Conservation (phyloP, 2,329 filamentous ascomycete species). For the Coniochaeta prunicola region DNA sequence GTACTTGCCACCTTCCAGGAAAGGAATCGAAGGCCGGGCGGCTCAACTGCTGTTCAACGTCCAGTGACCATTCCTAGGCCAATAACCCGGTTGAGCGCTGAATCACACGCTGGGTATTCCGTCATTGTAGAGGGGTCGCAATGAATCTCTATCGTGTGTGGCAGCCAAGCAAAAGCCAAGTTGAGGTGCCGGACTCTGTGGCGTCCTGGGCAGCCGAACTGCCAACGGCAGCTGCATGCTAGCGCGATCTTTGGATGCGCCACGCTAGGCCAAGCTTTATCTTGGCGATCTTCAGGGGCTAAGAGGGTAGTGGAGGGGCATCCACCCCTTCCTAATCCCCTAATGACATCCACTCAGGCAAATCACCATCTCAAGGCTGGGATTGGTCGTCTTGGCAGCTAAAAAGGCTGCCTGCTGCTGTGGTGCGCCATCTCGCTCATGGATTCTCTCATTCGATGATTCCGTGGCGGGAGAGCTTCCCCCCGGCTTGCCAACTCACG, state of each 20-base stretch:
- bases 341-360: neutral
- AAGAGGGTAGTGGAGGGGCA: neutral
- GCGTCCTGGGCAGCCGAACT: neutral
- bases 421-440: neutral
- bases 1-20: neutral
- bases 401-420: neutral
- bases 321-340: too few relatives aligned
- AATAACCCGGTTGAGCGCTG: neutral
- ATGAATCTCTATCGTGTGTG: neutral
- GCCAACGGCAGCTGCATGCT: neutral
- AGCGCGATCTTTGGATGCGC: neutral
- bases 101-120: neutral
- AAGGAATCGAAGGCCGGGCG: neutral
- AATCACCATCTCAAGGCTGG: neutral
- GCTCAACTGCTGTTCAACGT: neutral
- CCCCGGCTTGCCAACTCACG: neutral
- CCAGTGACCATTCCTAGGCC: neutral
- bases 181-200: neutral
- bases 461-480: neutral
- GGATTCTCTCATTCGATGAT: neutral
- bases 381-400: neutral
- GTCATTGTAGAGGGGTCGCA: neutral
- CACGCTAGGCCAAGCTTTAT: slow-evolving; percentile 2
- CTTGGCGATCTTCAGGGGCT: slow-evolving; percentile 3
- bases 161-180: neutral